Conservation (phyloP, 768 basidiomycete genomes). For the Leccinum incarnatum region DNA sequence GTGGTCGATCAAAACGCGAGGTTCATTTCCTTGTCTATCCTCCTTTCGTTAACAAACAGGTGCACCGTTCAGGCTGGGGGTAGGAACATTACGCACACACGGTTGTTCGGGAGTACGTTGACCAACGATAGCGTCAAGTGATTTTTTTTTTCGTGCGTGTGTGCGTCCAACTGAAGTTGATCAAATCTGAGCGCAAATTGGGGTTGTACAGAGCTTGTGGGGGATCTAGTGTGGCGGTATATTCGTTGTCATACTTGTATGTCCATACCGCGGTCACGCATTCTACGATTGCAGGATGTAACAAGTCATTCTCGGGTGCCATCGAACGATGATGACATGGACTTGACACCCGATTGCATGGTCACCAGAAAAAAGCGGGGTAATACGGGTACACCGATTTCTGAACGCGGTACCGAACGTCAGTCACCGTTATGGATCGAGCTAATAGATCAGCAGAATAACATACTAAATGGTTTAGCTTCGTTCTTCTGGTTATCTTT, state of each 20-base stretch:
- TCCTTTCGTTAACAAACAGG: slow-evolving; percentile 37
- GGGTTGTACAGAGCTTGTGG: slow-evolving; percentile 26
- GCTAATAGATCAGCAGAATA: background rate
- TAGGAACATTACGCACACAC: slow-evolving; percentile 30
- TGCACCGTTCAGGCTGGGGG: slow-evolving; percentile 33
- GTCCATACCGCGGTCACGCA: slow-evolving; percentile 77
- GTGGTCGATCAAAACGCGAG: slow-evolving; percentile 53
- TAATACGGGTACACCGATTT: too few relatives aligned
- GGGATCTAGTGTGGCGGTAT: slow-evolving; percentile 72
- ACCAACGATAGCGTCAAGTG: slow-evolving; percentile 58
- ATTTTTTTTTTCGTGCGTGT: slow-evolving; percentile 56
- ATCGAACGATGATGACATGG: too few relatives aligned
- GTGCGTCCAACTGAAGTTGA: slow-evolving; percentile 70
- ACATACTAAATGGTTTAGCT: slow-evolving; percentile 80
- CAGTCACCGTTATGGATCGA: slow-evolving; percentile 1
- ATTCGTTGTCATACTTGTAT: slow-evolving; percentile 76
- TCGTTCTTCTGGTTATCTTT: slow-evolving; percentile 77
- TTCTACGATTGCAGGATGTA: slow-evolving; percentile 52
- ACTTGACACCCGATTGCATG: too few relatives aligned
- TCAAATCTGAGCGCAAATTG: slow-evolving; percentile 60
- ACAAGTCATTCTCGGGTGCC: slow-evolving; percentile 36
- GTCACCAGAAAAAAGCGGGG: too few relatives aligned
- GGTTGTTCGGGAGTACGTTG: slow-evolving; percentile 43
- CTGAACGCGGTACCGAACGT: too few relatives aligned
- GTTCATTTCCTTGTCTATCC: slow-evolving; percentile 66